phyloP scores from a whole-genome alignment of 495 filamentous ascomycete species.

The Penicillium daleae region DNA sequence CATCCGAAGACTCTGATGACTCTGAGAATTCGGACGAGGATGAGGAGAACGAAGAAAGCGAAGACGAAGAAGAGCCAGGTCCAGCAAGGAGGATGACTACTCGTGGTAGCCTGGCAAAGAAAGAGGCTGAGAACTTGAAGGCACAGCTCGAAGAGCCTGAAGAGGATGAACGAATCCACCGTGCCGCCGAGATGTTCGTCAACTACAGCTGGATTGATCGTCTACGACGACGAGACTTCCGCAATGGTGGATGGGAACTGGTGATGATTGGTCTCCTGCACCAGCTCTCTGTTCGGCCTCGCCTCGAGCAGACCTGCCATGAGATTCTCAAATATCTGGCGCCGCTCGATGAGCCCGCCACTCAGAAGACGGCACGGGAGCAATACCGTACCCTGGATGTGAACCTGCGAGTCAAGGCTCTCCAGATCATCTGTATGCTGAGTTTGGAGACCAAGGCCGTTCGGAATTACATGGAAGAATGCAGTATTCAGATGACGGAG shows the following conservation, averaged over 20 bases:
- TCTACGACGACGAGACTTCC: constrained; percentile 81
- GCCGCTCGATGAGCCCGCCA: constrained; percentile 73
- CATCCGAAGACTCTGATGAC: constrained; percentile 64
- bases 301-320: constrained; percentile 72
- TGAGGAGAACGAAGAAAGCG: constrained; percentile 50
- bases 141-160: constrained; percentile 42
- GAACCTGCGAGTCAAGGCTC: constrained; percentile 76
- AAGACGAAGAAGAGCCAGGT: constrained; percentile 46
- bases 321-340: constrained; percentile 77
- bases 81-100: constrained; percentile 75
- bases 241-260: constrained; percentile 87
- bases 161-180: constrained; percentile 59
- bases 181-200: constrained; percentile 73
- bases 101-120: constrained; percentile 80
- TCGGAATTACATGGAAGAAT: constrained; percentile 85
- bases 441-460: constrained; percentile 84
- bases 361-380: constrained; percentile 66
- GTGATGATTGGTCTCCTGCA: constrained; percentile 87
- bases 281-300: constrained; percentile 77
- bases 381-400: constrained; percentile 78
- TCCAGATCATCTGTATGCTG: constrained; percentile 87
- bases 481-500: constrained; percentile 87
- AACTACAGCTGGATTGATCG: constrained; percentile 82
- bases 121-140: constrained; percentile 68
- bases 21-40: constrained; percentile 55